Conservation (phyloP, 2,329 filamentous ascomycete genomes). For the Metarhizium anisopliae region DNA sequence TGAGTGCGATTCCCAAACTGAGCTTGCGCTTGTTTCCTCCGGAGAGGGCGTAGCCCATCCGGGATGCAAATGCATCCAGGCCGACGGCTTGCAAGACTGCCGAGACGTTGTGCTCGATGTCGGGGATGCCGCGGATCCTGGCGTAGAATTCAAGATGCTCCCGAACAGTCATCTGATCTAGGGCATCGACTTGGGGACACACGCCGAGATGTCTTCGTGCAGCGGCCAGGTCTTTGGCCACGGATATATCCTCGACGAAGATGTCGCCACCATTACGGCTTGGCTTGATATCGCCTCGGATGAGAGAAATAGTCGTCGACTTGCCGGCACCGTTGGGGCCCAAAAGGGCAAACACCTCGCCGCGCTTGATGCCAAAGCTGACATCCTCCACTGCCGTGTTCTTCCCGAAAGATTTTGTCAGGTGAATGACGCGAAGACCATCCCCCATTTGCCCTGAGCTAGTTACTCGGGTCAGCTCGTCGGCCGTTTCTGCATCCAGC, state of each 20-base stretch:
- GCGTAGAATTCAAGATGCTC: slow-evolving; percentile 89
- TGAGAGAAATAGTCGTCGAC: slow-evolving; percentile 78
- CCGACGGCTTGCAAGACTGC: slow-evolving; percentile 77
- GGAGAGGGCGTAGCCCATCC: slow-evolving; percentile 72
- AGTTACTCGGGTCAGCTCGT: slow-evolving; percentile 56
- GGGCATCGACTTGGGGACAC: slow-evolving; percentile 79
- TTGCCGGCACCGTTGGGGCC: slow-evolving; percentile 91
- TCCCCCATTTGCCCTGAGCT: slow-evolving; percentile 32
- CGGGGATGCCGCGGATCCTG: slow-evolving; percentile 65
- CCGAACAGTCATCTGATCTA: slow-evolving; percentile 82
- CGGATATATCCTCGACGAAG: slow-evolving; percentile 68
- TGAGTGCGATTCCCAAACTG: slow-evolving; percentile 78
- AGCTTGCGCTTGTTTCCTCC: slow-evolving; percentile 94
- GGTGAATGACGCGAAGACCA: slow-evolving; percentile 68
- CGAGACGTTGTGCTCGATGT: slow-evolving; percentile 68
- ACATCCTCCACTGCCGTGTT: slow-evolving; percentile 81
- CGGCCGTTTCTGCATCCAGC: slow-evolving; percentile 51
- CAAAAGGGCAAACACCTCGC: slow-evolving; percentile 80
- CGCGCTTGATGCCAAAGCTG: slow-evolving; percentile 69
- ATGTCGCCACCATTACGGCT: slow-evolving; percentile 65
- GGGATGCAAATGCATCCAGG: slow-evolving; percentile 56
- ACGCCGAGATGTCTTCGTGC: slow-evolving; percentile 79
- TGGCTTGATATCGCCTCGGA: slow-evolving; percentile 79
- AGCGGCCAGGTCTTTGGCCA: slow-evolving; percentile 60
- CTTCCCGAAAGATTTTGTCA: slow-evolving; percentile 70